Base-by-base conservation (phyloP, 495 filamentous ascomycete species). In the Penicillium ucsense region DNA sequence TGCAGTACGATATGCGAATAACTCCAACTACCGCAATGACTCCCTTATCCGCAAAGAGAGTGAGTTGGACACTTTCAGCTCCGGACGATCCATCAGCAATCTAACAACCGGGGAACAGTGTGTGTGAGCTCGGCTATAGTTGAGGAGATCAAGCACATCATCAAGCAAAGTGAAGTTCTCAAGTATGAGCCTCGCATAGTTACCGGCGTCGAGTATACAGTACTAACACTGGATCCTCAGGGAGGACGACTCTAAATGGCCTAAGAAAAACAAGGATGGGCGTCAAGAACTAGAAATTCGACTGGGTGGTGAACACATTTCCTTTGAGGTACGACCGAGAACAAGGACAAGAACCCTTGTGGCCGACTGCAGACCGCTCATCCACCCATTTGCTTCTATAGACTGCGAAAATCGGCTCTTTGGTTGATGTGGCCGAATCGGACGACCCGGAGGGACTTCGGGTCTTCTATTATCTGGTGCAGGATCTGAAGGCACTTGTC, bases 221-320 rank as follows among this genome's bases (percentile, higher is more conserved):
- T 20, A 20, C 20, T 63, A 30, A 60, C 41, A 9, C 12, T 36
- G 31, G 41, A 44, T 20, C 31, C 5, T 50, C 56, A 95, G 89
- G 77, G 94, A 99, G 79, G 92, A 97, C 61, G 94, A 99, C 59
- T 83, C 81, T n/a, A 95, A 95, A 67, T 99, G 94, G 94, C 94
- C 94, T 2, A 88, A 90, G 66, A 99, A 97, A 78, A 97, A 97
- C 71, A 97, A 96, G 71, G 94, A 99, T 61, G 94, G 94, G 37
- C 81, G 91, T 44, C 94, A 97, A 59, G 94, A 99, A 68, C 76
- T 99, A 43, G 94, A 99, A 64, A 97, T 99, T 45, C 78, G 89
- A 12, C 56, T 99, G 32, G 94, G 92, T 8, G 92, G 84, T 56
- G 94, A 99, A 39, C 94, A 99, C 61, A 97, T 97, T 54, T 95